These are phyloP conservation scores for Scutellospora calospora DNA, from an alignment of 371 early-diverging fungal species.

Conservation along the genomic window DNA sequence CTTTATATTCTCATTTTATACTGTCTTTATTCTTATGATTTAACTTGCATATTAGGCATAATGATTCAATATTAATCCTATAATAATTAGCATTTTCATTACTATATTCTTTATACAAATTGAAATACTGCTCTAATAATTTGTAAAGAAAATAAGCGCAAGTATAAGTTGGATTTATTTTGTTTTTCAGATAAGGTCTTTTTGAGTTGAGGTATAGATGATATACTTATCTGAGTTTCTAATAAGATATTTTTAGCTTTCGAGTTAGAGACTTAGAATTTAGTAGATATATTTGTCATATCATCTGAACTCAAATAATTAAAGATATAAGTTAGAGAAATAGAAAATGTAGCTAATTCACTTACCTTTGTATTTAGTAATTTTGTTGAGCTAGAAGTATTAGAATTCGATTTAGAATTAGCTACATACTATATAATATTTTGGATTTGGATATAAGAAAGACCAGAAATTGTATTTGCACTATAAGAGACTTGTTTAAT, in stretches of 20 bases:
- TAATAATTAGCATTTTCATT: slow-evolving; percentile 40
- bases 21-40: slow-evolving; percentile 25
- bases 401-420: no score
- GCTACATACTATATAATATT: slow-evolving; percentile 21
- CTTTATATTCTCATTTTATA: background rate
- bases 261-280: no score
- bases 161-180: background rate
- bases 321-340: no score
- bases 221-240: slow-evolving; percentile 17
- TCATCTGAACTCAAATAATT: no score
- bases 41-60: slow-evolving; percentile 33
- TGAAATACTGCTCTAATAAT: slow-evolving; percentile 30
- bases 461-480: background rate
- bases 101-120: slow-evolving; percentile 32
- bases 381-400: no score
- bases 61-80: slow-evolving; percentile 12
- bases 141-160: slow-evolving; percentile 5
- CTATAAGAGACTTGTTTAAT: background rate
- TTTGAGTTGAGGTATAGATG: background rate
- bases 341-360: no score
- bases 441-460: background rate
- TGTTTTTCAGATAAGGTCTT: no score
- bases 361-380: no score
- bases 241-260: no score
- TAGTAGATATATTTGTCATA: no score